Evolutionary conservation across 106 monocot species (phyloP), one percentile per base, ranked within the genome.

Genomic region (Dioscorea alata): DNA sequence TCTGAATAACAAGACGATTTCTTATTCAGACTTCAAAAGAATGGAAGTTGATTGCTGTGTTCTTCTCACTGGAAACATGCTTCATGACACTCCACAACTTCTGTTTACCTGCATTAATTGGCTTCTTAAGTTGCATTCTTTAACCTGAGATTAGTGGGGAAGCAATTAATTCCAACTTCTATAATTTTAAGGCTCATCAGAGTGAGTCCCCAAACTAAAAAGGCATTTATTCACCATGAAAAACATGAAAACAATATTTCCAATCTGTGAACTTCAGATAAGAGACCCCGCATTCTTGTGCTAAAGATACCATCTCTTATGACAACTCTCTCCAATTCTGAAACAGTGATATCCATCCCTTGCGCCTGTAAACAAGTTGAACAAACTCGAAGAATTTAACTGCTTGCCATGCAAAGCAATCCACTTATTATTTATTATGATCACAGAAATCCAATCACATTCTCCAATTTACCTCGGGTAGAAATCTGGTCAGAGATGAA

Each of bases 241-340:
- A n/a, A n/a, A n/a, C n/a, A n/a, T n/a, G n/a, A n/a, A n/a, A n/a
- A n/a, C n/a, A 6, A 61, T 66, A 88, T 85, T 88, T 88, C 83
- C 72, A 93, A 72, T 13, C 68, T 82, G 2, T 88, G 91, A 18
- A 67, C 77, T 64, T 77, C 59, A 59, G 82, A 69, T 51, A 91
- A 80, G 49, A 88, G 68, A 60, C 79, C 23, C 90, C 88, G 60
- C 83, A 88, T 58, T 88, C 85, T 74, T 91, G 88, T 56, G 83
- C 52, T 14, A 79, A 35, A 64, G 79, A 22, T 73, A 78, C 88
- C 49, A n/a, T 95, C 90, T 4, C 57, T 78, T 42, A 59, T 70
- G 12, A 73, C 71, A 23, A 85, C 61, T 33, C 72, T 73, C 28
- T 83, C 90, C 8, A 94, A 70, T 31, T 85, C 81, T 32, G 79